phyloP scores from a whole-genome alignment of 163 green algal genomes.

The Botryococcus braunii region DNA sequence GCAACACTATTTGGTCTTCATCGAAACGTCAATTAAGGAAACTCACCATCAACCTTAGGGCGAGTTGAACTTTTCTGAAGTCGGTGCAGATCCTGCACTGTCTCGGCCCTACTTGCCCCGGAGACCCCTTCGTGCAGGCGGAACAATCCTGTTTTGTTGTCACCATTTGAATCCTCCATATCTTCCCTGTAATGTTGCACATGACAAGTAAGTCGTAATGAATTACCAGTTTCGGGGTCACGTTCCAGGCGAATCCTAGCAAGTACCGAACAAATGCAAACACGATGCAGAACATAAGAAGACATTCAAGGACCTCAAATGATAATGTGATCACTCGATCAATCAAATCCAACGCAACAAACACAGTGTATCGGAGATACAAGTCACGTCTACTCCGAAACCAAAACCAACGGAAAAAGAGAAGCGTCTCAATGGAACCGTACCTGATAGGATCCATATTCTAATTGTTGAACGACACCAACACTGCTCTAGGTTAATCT shows the following conservation, averaged over 20 bases:
- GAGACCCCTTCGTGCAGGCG: constrained; percentile 19
- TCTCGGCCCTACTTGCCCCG: constrained; percentile 23
- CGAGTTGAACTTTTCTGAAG: constrained; percentile 46
- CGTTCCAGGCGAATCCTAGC: neutral
- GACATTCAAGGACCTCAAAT: too few relatives aligned
- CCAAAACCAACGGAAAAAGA: too few relatives aligned
- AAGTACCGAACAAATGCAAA: constrained; percentile 1
- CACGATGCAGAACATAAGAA: too few relatives aligned
- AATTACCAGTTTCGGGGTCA: neutral
- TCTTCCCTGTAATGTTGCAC: constrained; percentile 8
- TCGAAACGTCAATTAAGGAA: neutral
- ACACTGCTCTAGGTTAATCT: too few relatives aligned
- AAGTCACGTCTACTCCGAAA: too few relatives aligned
- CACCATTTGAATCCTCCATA: neutral
- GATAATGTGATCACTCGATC: too few relatives aligned
- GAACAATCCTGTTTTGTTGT: constrained; percentile 13
- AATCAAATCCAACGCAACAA: too few relatives aligned
- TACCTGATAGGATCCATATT: too few relatives aligned
- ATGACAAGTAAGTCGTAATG: neutral
- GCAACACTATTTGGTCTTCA: neutral
- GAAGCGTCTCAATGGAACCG: too few relatives aligned
- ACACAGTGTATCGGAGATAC: too few relatives aligned
- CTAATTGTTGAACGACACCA: too few relatives aligned
- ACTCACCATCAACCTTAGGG: constrained; percentile 11
- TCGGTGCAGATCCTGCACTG: constrained; percentile 41